phyloP scores from a whole-genome alignment of 2,329 filamentous ascomycete species.

The Hymenoscyphus fructigenus region DNA sequence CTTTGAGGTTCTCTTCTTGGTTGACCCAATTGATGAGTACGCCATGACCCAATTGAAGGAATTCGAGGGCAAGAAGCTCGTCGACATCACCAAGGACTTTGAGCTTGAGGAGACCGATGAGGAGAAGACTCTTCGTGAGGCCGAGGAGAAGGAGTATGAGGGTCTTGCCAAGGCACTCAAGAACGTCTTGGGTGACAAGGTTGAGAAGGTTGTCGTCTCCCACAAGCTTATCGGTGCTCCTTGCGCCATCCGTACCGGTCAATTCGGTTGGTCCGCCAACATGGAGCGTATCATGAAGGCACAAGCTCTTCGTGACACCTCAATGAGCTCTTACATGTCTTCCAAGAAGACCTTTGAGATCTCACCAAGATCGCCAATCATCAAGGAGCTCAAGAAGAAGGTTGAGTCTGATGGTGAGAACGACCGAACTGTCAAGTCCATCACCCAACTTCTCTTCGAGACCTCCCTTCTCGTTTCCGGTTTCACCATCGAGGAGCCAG shows the following conservation, averaged over 20 bases:
- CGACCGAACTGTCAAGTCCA: slow-evolving; percentile 98
- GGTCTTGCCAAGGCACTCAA: slow-evolving; percentile 92
- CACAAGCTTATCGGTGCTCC: slow-evolving; percentile 95
- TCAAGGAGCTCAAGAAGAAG: slow-evolving; percentile 99
- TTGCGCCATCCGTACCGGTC: slow-evolving; percentile 98
- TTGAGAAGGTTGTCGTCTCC: slow-evolving; percentile 99
- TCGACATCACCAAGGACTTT: slow-evolving; percentile 99
- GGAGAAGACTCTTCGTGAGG: slow-evolving; percentile 95
- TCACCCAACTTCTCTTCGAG: slow-evolving; percentile 97
- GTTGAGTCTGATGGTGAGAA: slow-evolving; percentile 96
- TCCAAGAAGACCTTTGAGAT: slow-evolving; percentile 99
- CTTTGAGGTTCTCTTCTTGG: slow-evolving; percentile 99
- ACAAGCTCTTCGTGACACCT: slow-evolving; percentile 98
- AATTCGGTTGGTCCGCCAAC: slow-evolving; percentile 99
- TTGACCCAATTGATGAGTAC: slow-evolving; percentile 77
- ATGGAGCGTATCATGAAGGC: slow-evolving; percentile 99
- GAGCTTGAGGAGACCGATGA: slow-evolving; percentile 99
- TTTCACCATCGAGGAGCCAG: slow-evolving; percentile 99
- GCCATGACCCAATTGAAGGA: slow-evolving; percentile 66
- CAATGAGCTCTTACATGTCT: slow-evolving; percentile 99
- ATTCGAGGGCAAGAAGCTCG: slow-evolving; percentile 99
- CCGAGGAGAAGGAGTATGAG: slow-evolving; percentile 98
- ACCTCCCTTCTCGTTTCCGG: slow-evolving; percentile 97
- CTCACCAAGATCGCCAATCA: slow-evolving; percentile 95
- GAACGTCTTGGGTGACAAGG: slow-evolving; percentile 98